Percentiles rank a stretch among this genome's conserved stretches.
Evolutionary conservation across 192 early-diverging fungal species (phyloP).

Genomic region (Coemansia furcata): DNA sequence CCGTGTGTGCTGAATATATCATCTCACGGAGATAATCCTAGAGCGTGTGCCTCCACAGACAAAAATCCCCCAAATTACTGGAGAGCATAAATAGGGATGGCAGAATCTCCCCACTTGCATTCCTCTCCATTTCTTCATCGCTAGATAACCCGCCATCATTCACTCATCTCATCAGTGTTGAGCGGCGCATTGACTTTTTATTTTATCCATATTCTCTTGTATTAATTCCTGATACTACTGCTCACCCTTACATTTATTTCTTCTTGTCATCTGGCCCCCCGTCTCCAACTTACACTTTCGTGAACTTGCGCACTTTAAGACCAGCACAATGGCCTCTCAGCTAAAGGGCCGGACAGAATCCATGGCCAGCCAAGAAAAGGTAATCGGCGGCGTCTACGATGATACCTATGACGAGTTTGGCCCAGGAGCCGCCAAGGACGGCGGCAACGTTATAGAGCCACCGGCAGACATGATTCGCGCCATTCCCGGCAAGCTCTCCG

Average conservation of each 20-base stretch:
- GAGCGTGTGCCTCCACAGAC: background rate
- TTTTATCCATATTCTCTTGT: background rate
- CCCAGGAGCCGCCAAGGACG: constrained; percentile 4
- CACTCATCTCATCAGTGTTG: constrained; percentile 1
- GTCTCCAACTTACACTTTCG: background rate
- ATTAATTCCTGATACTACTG: background rate
- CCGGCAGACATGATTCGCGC: constrained; percentile 29
- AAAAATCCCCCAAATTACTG: background rate
- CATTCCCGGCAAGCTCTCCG: constrained; percentile 55
- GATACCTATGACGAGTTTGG: constrained; percentile 4
- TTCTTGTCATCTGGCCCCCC: background rate
- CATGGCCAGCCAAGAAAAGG: constrained; percentile 2
- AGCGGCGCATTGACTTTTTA: constrained; percentile 3
- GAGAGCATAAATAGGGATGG: background rate
- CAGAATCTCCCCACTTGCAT: background rate
- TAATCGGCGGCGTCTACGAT: background rate
- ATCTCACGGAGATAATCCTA: background rate
- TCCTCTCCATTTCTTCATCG: background rate
- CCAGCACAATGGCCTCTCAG: background rate
- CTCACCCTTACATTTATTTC: background rate
- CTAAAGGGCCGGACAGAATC: background rate
- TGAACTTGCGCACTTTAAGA: background rate
- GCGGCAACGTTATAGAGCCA: constrained; percentile 11
- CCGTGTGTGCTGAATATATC: background rate
- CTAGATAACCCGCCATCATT: constrained; percentile 3